Percentiles rank a stretch among this genome's conserved stretches.
These are phyloP conservation scores for Phlebopus sp. DNA, from an alignment of 1,284 basidiomycete species.

Conservation along the genomic window DNA sequence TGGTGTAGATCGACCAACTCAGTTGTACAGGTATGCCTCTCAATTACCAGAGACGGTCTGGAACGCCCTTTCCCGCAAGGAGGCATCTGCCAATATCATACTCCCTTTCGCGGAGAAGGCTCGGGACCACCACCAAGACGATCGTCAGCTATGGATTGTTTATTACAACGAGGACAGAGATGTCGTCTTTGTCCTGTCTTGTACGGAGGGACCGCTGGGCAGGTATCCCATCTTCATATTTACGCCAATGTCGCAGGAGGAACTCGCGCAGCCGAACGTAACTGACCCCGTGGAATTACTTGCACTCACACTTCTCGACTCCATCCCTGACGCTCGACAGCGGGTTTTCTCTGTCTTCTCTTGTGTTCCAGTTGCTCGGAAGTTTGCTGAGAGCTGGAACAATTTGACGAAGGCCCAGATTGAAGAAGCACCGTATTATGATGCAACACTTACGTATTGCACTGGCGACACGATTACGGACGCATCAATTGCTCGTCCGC, in stretches of 20 bases:
- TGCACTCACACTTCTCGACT: conserved; percentile 28
- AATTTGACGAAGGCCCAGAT: conserved; percentile 37
- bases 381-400: conserved; percentile 52
- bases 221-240: conserved; percentile 58
- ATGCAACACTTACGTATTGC: conserved; percentile 57
- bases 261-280: conserved; percentile 34
- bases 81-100: conserved; percentile 51
- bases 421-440: conserved; percentile 54
- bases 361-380: conserved; percentile 42
- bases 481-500: conserved; percentile 21
- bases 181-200: conserved; percentile 57
- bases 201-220: conserved; percentile 51
- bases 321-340: conserved; percentile 22
- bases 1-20: conserved; percentile 1
- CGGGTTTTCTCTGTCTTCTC: conserved; percentile 71
- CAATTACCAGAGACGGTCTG: conserved; percentile 37
- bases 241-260: conserved; percentile 35
- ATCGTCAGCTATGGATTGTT: conserved; percentile 50
- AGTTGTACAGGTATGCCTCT: conserved; percentile 12
- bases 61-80: conserved; percentile 37
- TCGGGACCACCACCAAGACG: conserved; percentile 5
- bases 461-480: conserved; percentile 41
- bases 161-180: conserved; percentile 28
- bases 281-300: conserved; percentile 36
- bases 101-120: conserved; percentile 46